phyloP scores from a whole-genome alignment of 768 basidiomycete species.

The Lentinula lateritia region DNA sequence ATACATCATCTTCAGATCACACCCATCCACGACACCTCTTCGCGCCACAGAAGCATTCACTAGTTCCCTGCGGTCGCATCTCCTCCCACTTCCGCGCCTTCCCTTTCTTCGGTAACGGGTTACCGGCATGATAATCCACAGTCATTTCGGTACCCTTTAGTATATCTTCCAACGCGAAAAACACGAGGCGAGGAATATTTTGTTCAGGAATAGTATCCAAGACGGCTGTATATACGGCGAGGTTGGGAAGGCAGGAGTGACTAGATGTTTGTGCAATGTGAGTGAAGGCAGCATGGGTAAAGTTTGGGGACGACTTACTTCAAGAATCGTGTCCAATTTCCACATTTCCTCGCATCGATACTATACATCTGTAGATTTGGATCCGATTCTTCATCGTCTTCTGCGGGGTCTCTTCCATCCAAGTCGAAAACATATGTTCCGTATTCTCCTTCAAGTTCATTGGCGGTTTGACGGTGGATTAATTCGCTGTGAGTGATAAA shows the following conservation, averaged over 20 bases:
- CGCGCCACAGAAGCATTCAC: not conserved
- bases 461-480: slow-evolving; percentile 41
- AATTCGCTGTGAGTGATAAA: not conserved
- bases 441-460: slow-evolving; percentile 26
- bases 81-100: not conserved
- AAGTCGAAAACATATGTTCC: slow-evolving; percentile 57
- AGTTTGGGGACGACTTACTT: not conserved
- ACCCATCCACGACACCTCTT: slow-evolving; percentile 4
- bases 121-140: slow-evolving; percentile 3
- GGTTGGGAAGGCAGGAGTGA: not conserved
- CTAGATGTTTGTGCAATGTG: not conserved
- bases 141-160: not conserved
- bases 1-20: not conserved
- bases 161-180: slow-evolving; percentile 2
- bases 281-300: not conserved
- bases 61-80: not conserved
- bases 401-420: slow-evolving; percentile 44
- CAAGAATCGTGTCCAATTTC: slow-evolving; percentile 1
- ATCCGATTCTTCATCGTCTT: slow-evolving; percentile 24
- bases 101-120: not conserved
- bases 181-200: slow-evolving; percentile 3
- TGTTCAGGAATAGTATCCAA: slow-evolving; percentile 4
- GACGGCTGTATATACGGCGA: not conserved
- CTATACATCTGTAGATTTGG: slow-evolving; percentile 32
- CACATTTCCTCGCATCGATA: slow-evolving; percentile 38